Evolutionary conservation across 1,284 basidiomycete species (phyloP).

Genomic region (Ceraceosorus guamensis): DNA sequence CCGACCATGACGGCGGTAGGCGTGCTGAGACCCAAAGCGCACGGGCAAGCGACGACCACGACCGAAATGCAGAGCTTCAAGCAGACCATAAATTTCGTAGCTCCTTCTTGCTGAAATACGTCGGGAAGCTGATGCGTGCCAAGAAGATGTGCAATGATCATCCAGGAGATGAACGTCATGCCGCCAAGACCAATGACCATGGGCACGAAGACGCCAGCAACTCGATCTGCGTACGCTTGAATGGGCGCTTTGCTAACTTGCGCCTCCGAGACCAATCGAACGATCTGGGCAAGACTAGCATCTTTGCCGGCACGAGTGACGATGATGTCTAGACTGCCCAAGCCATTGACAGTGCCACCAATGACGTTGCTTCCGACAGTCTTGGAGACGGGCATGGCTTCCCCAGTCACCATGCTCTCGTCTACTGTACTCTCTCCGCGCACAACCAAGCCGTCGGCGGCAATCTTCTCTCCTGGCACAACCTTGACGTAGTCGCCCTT

Average conservation of each 20-base stretch:
- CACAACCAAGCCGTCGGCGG: conserved; percentile 86
- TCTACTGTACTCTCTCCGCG: conserved; percentile 81
- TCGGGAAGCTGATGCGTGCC: conserved; percentile 61
- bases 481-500: conserved; percentile 89
- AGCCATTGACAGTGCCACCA: conserved; percentile 92
- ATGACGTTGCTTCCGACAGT: conserved; percentile 74
- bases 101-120: conserved; percentile 75
- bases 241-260: conserved; percentile 97
- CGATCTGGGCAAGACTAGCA: conserved; percentile 91
- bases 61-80: conserved; percentile 97
- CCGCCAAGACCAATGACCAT: conserved; percentile 74
- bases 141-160: conserved; percentile 61
- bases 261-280: conserved; percentile 91
- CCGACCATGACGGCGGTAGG: conserved; percentile 99
- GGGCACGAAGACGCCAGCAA: conserved; percentile 93
- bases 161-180: conserved; percentile 78
- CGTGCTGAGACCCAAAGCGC: conserved; percentile 89
- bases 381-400: conserved; percentile 84
- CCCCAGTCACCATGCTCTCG: conserved; percentile 95
- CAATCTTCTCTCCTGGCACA: conserved; percentile 91
- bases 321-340: conserved; percentile 89
- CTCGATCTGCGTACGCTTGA: conserved; percentile 88
- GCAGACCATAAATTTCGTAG: conserved; percentile 81
- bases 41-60: conserved; percentile 96
- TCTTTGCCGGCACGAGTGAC: conserved; percentile 93